A percentile compares a stretch with the other conserved stretches of the same genome.
Evolutionary conservation across 805 yeast species (phyloP).

Genomic region (Kazachstania kunashirensis): DNA sequence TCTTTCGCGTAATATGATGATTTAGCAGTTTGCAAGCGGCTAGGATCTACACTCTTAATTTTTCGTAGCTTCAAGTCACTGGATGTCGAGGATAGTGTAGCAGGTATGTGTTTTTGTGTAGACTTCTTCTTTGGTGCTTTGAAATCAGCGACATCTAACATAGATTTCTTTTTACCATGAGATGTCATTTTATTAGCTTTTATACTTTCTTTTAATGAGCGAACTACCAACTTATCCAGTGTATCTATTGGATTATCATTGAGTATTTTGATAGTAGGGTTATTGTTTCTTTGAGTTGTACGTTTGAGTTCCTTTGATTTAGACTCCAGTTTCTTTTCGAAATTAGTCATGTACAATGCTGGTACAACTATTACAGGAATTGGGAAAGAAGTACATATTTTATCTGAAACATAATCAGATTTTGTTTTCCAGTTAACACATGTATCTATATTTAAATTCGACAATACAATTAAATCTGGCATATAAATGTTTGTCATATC

Average conservation of each 20-base stretch:
- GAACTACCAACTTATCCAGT: not conserved
- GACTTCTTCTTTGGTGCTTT: not conserved
- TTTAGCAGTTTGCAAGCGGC: not conserved
- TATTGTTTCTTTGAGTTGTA: not conserved
- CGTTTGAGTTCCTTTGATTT: not conserved
- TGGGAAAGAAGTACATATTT: slow-evolving; percentile 20
- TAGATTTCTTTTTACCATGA: not conserved
- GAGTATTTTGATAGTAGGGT: no score
- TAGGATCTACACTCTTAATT: not conserved
- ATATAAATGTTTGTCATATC: slow-evolving; percentile 27
- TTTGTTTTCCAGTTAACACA: slow-evolving; percentile 16
- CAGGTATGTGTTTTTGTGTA: not conserved
- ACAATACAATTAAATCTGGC: slow-evolving; percentile 25
- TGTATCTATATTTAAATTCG: slow-evolving; percentile 14
- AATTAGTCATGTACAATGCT: slow-evolving; percentile 20
- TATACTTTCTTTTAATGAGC: not conserved
- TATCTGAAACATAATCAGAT: slow-evolving; percentile 20
- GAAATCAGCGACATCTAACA: not conserved
- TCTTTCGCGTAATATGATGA: no score
- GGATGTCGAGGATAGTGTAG: not conserved
- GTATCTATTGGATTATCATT: no score
- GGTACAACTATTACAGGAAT: slow-evolving; percentile 26
- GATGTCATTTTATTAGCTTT: not conserved
- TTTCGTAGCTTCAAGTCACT: not conserved
- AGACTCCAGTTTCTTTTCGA: slow-evolving; percentile 15